Base-by-base conservation (phyloP, 495 filamentous ascomycete species). In the Venustampulla echinocandica region DNA sequence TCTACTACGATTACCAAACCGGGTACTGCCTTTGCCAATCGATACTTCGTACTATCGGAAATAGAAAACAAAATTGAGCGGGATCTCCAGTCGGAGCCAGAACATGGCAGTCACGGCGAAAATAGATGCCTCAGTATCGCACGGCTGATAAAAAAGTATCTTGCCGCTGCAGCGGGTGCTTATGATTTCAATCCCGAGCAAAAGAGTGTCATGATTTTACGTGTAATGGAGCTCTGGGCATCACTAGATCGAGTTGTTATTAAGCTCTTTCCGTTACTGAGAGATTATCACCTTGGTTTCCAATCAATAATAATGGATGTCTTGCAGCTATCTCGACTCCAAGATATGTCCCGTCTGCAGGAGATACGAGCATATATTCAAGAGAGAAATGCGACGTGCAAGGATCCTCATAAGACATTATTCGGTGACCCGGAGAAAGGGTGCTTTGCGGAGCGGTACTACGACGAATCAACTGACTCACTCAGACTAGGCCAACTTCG, bases 171-270 rank as follows among this genome's bases (percentile, higher is more conserved):
- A 15, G 61, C 49, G 4, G 49, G 53, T 13, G 55, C 59, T 5
- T 81, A 79, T 50, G 61, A 69, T 7, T 52, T 43, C 2, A 64
- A 75, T 30, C 59, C 64, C 0, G 68, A 69, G 37, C 63, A 72
- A 17, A 46, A 32, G 20, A 50, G 54, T 19, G n/a, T 44, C 13
- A 46, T 57, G 36, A 13, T 57, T 20, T 23, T 57, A 10, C 46
- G 23, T 10, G 18, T 54, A 13, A 47, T 57, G 37, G 50, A 57
- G 4, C 34, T 57, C 10, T 57, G 54, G 54, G 22, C 44, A 4
- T 4, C 18, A 15, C 50, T 57, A 50, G 54, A 54, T 20, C 14
- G 37, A 23, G 33, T 36, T 47, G 47, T 42, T 17, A 19, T 40
- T 6, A 20, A 46, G 13, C 2, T 20, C 0, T 49, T 37, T 18